phyloP scores from a whole-genome alignment of 1,139 yeast species.

The Suhomyces yuchorum region DNA sequence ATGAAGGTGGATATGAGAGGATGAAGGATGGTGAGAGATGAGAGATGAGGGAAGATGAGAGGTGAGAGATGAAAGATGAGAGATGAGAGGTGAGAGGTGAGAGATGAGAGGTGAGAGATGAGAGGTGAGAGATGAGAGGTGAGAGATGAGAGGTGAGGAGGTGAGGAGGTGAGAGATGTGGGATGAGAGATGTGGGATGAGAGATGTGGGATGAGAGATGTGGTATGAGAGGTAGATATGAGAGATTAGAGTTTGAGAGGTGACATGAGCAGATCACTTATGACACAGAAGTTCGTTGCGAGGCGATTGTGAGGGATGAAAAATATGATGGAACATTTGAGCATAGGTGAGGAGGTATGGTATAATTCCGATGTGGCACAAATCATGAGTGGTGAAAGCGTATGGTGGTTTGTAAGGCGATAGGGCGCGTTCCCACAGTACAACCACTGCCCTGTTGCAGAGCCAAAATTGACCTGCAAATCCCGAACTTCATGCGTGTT shows the following conservation, averaged over 20 bases:
- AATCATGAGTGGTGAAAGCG: neutral
- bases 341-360: neutral
- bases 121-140: constrained; percentile 14
- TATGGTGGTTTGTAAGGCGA: neutral
- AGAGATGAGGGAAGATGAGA: constrained; percentile 8
- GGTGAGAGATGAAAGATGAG: constrained; percentile 14
- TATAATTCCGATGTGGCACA: neutral
- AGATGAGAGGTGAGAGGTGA: constrained; percentile 2
- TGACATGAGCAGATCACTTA: neutral
- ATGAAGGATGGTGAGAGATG: constrained; percentile 13
- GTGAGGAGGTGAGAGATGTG: constrained; percentile 2
- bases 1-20: constrained; percentile 11
- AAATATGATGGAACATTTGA: neutral
- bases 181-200: constrained; percentile 5
- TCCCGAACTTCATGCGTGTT: neutral
- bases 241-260: too few species aligned
- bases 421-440: neutral
- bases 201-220: constrained; percentile 6
- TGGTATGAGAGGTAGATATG: too few species aligned
- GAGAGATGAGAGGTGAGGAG: constrained; percentile 9
- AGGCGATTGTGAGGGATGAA: neutral
- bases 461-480: neutral
- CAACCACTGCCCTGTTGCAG: neutral
- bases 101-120: constrained; percentile 8
- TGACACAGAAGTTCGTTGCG: neutral